Conservation (phyloP, 345 rosid species). For the Mercurialis annua region DNA sequence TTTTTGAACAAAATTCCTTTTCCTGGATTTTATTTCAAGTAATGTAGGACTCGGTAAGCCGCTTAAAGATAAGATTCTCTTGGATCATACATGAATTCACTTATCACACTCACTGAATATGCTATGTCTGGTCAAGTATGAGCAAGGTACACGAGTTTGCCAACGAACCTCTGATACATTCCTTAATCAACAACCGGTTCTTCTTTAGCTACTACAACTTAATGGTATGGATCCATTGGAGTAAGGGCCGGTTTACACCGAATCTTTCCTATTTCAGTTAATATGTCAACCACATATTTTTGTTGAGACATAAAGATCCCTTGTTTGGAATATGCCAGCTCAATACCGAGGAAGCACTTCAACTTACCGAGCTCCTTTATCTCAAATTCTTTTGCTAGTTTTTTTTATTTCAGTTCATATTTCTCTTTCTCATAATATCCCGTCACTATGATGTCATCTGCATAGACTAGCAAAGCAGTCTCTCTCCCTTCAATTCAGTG, state of each 20-base stretch:
- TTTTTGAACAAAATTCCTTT: no score
- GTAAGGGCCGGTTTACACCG: not conserved
- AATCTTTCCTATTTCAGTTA: not conserved
- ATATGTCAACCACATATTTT: not conserved
- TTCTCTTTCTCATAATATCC: not conserved
- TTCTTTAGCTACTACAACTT: not conserved
- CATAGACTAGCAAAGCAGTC: not conserved
- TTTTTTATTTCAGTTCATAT: not conserved
- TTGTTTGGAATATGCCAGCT: not conserved
- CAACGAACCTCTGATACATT: not conserved
- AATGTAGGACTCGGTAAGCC: not conserved
- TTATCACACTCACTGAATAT: not conserved
- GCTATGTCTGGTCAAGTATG: not conserved
- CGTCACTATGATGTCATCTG: not conserved
- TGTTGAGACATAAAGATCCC: not conserved
- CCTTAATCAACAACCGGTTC: not conserved
- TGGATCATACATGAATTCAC: slow-evolving; percentile 11
- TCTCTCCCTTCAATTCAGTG: no score
- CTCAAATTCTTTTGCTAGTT: not conserved
- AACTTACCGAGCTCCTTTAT: not conserved
- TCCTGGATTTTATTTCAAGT: no score
- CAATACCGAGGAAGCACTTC: not conserved
- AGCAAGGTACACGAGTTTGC: not conserved
- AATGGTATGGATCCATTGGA: slow-evolving; percentile 11
- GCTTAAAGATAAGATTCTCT: slow-evolving; percentile 1